Evolutionary conservation across 192 early-diverging fungal genomes (phyloP), one percentile per base, ranked within the genome.

Genomic region (Dissophora globulifera): DNA sequence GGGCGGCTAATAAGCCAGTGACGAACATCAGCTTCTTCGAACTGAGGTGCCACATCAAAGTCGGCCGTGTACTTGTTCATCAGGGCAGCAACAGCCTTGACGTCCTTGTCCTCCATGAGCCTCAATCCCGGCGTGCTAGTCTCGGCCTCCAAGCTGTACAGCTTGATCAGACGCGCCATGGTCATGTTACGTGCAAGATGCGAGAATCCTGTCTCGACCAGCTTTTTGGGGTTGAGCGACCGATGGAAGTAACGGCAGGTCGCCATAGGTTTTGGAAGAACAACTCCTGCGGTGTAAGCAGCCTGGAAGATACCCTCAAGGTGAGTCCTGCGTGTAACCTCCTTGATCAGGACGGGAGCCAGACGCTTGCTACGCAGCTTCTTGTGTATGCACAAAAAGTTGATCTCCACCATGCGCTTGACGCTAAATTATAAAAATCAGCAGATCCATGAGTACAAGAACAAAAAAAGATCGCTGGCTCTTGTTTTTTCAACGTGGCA

Each of bases 351-450:
- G 19, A 99, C 88, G 30, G 98, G 98, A 25, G 98, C 90, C 58
- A 99, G 84, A 58, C 98, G 90, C 81, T 98, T 97, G 55, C 88
- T 86, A 38, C 98, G 91, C 54, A 99, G 91, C 69, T 91, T 91
- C 85, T 99, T 99, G 81, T 97, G 95, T 22, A 98, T 83, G 75
- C 96, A 98, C 62, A 99, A 79, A 67, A 97, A 98, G 86, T 99
- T 99, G 87, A 99, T 98, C 74, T 98, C 98, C 2, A 94, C 94
- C 82, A 98, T 86, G 17, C 80, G 65, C 57, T 89, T 88, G 9
- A 79, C 72, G 61, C 85, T 86, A 43, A 70, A 12, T 13, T 7
- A 13, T 50, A 13, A 48, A 15, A 20, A 19, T n/a, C n/a, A n/a
- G n/a, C n/a, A n/a, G n/a, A n/a, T n/a, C n/a, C n/a, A n/a, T n/a